Percentiles rank a stretch among this genome's conserved stretches.
Evolutionary conservation across 371 early-diverging fungal genomes (phyloP).

Genomic region (Coemansia sp.): DNA sequence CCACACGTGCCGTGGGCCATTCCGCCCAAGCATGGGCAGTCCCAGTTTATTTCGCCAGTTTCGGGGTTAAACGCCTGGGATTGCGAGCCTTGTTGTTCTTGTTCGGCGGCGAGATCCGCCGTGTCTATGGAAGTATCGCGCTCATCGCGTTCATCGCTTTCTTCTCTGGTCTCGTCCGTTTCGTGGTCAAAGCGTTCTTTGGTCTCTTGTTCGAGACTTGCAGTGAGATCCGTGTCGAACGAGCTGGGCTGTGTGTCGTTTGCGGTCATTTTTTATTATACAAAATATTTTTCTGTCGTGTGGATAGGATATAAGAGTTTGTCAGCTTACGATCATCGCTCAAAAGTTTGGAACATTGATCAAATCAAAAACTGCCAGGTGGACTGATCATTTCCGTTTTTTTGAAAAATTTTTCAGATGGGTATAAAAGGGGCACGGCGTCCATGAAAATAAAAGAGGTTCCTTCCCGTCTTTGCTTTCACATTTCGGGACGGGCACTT

Average conservation of each 20-base stretch:
- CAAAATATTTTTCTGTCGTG: not conserved
- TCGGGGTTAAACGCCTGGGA: conserved; percentile 49
- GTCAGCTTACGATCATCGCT: too few species aligned
- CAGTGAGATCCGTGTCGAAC: not conserved
- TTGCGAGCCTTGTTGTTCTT: conserved; percentile 7
- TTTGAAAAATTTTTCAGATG: not conserved
- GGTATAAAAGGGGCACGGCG: conserved; percentile 28
- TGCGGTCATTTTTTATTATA: conserved; percentile 1
- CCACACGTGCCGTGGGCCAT: conserved; percentile 96
- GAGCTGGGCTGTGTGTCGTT: not conserved
- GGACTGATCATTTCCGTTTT: not conserved
- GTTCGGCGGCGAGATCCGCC: conserved; percentile 2
- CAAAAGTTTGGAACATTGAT: not conserved
- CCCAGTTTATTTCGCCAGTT: conserved; percentile 97
- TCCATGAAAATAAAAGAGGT: not conserved
- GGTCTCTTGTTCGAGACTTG: too few species aligned
- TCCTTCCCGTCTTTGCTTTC: conserved; percentile 47
- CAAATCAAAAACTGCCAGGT: not conserved
- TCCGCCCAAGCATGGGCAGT: conserved; percentile 94
- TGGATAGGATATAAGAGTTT: too few species aligned
- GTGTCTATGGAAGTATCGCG: not conserved
- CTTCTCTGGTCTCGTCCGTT: too few species aligned
- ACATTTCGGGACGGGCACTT: conserved; percentile 37
- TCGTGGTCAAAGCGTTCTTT: too few species aligned
- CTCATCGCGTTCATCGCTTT: too few species aligned